Evolutionary conservation across 371 early-diverging fungal species (phyloP).

Genomic region (Apophysomyces variabilis): DNA sequence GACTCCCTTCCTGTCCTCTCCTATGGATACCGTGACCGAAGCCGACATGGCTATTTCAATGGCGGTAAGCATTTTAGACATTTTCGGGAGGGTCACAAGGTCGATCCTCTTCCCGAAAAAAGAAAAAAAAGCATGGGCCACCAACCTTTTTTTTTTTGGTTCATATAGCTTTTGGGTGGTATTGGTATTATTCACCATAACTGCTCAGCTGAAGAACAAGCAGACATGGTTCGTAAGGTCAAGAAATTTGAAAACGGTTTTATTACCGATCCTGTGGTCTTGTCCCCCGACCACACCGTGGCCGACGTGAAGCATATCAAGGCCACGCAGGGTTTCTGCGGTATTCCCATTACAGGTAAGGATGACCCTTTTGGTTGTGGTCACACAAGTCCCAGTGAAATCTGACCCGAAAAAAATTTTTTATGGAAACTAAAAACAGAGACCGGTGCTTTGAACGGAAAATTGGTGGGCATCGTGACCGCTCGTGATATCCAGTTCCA

Average conservation of each 20-base stretch:
- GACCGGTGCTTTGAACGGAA: conserved; percentile 85
- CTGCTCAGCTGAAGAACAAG: conserved; percentile 94
- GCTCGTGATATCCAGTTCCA: conserved; percentile 96
- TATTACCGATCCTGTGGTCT: conserved; percentile 91
- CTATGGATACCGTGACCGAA: conserved; percentile 99
- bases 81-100: background rate
- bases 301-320: conserved; percentile 89
- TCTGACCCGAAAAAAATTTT: conserved; percentile 6
- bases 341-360: conserved; percentile 93
- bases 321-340: conserved; percentile 89
- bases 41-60: conserved; percentile 96
- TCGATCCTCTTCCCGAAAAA: background rate
- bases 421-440: conserved; percentile 38
- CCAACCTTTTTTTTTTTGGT: conserved; percentile 1
- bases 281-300: conserved; percentile 85
- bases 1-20: conserved; percentile 92
- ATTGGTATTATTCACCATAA: conserved; percentile 98
- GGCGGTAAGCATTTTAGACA: conserved; percentile 63
- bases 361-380: background rate
- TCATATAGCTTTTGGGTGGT: conserved; percentile 81
- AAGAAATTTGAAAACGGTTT: conserved; percentile 99
- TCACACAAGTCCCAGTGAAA: background rate
- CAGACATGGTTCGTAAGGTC: conserved; percentile 96
- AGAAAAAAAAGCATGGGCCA: conserved; percentile 1
- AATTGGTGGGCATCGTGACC: conserved; percentile 95